Evolutionary conservation across 179 eudicot genomes (phyloP), one percentile per base, ranked within the genome.

Genomic region (Beta lomatogona): DNA sequence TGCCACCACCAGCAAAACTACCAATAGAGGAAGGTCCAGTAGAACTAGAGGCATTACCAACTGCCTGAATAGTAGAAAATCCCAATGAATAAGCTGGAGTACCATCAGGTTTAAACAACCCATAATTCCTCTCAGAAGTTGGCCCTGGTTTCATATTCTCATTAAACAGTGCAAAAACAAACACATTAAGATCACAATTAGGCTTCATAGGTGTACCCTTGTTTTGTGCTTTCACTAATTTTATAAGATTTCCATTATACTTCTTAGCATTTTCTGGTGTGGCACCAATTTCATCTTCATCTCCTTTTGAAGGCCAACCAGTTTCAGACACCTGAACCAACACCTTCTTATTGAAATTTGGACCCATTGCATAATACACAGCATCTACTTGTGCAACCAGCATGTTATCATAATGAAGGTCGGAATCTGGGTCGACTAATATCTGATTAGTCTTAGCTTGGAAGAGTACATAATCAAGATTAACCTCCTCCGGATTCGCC

Each of bases 281-380:
- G 0, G 98, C 98, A 5, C 98, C 98, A 1, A 85, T 82, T 82
- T 94, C 98, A 14, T 93, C 93, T 21, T 85, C 82, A 67, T 95
- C 98, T 3, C 98, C 98, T 45, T 90, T 95, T 0, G 97, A 93
- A 13, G 98, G 98, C 98, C 98, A 95, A 4, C 98, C 98, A 0
- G 98, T 93, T 73, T 95, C 97, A 1, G 98, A 93, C 31, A 95
- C 90, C 81, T 91, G 91, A 3, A 95, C 89, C 8, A 84, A 46
- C 13, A 91, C 86, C 6, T 79, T 88, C 81, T 87, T 86, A 77
- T 60, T 91, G 63, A 91, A 92, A 0, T 84, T 55, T 12, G 83
- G 52, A 0, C 87, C 88, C 76, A 95, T 78, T 4, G 99, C 98
- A 0, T 91, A 81, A 60, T 95, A 88, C 5, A 91, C 93, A 0